Percentiles rank a stretch among this genome's conserved stretches.
Conservation (phyloP, 1,284 basidiomycete genomes). For the Puccinia hordei region DNA sequence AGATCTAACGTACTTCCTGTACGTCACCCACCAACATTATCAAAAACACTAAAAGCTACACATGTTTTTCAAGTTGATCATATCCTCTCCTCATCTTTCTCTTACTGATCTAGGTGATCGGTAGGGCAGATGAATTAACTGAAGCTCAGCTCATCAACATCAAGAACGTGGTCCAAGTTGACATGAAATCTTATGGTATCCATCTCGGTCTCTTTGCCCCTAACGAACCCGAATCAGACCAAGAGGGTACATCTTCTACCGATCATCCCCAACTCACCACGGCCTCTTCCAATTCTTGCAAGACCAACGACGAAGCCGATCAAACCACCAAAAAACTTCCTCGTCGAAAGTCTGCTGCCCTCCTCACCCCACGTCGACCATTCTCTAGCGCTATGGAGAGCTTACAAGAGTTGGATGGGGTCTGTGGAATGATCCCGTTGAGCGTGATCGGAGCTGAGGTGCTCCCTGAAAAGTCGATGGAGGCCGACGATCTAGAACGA, state of each 20-base stretch:
- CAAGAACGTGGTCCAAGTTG: neutral
- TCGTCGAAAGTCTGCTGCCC: conserved; percentile 17
- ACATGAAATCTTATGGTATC: conserved; percentile 25
- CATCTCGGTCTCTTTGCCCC: conserved; percentile 33
- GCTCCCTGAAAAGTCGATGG: conserved; percentile 11
- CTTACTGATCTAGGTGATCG: conserved; percentile 31
- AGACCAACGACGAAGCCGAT: conserved; percentile 14
- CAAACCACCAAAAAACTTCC: neutral
- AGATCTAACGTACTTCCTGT: conserved; percentile 39
- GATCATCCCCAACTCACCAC: conserved; percentile 6
- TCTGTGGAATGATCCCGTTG: conserved; percentile 29
- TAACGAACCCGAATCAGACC: conserved; percentile 22
- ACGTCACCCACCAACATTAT: no score
- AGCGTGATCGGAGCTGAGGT: conserved; percentile 21
- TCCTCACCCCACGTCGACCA: conserved; percentile 24
- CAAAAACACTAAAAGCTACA: no score
- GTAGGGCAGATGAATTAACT: conserved; percentile 38
- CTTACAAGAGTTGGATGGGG: conserved; percentile 13
- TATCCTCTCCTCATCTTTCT: neutral
- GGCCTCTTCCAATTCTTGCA: conserved; percentile 18
- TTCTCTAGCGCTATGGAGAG: neutral
- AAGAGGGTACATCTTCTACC: conserved; percentile 4
- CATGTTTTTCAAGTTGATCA: no score
- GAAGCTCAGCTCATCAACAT: conserved; percentile 17
- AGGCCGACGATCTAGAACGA: conserved; percentile 8